Evolutionary conservation across 805 yeast species (phyloP), one percentile per base, ranked within the genome.

Genomic region (Saturnispora bothae): DNA sequence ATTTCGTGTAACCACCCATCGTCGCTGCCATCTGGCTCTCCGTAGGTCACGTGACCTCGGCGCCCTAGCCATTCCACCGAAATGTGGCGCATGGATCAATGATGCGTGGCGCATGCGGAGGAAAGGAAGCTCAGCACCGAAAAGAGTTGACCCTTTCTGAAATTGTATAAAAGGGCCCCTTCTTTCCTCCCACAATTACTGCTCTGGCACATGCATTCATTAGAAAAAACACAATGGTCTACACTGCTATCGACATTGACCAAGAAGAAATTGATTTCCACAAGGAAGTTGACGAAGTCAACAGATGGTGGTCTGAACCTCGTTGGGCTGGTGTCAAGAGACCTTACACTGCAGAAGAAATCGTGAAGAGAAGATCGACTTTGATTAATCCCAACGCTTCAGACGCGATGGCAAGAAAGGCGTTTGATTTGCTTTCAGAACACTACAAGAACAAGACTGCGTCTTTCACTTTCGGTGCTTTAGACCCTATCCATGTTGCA

Each of bases 401-500:
- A 5, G 72, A 78, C 38, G 56, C 63, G 28, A 86, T 81, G 73
- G 81, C 96, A 38, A 78, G 81, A 59, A 89, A 89, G 63, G 73
- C 89, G 50, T 89, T 59, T 67, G 62, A 65, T 44, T 61, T 83
- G 31, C 69, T 89, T 43, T 64, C 66, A 46, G 77, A 83, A 57
- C 96, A 85, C 57, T 84, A 73, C 59, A 60, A 61, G 43, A 66
- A 79, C 48, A 77, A 76, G 57, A 75, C 94, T 33, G 81, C 76
- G 27, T 80, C 95, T 17, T 78, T 77, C 69, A 86, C 96, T 25
- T 88, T 85, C 57, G 97, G 96, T 59, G 96, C 96, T 18, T 69
- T 89, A 52, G 96, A 89, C 61, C 96, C 96, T 20, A 81, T 89
- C 49, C 96, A 89, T 59, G 85, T 86, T 48, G 69, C 96, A 43